Conservation (phyloP, 257 asterid species). For the Rauvolfia tetraphylla region DNA sequence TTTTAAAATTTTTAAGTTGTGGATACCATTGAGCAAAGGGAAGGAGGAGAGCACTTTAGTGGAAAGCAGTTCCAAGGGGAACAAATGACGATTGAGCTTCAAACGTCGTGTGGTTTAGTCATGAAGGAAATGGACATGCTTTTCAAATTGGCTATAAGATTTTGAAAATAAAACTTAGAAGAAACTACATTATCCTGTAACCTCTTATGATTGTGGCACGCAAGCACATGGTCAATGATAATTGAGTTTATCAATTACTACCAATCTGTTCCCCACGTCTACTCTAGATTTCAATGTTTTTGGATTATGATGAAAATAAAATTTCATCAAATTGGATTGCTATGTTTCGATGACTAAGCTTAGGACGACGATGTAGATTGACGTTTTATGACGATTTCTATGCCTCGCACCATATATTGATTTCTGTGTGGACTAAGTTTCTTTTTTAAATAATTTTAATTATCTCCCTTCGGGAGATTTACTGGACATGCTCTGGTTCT, state of each 20-base stretch:
- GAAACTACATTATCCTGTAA: too few species aligned
- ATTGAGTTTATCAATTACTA: not conserved
- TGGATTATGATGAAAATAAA: not conserved
- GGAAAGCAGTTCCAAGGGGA: too few species aligned
- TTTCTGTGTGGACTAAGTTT: not conserved
- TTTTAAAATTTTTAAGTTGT: not conserved
- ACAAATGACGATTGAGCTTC: too few species aligned
- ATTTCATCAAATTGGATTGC: not conserved
- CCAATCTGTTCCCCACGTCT: not conserved
- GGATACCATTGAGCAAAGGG: not conserved
- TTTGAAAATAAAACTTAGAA: too few species aligned
- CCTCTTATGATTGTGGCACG: too few species aligned
- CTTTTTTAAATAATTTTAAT: too few species aligned
- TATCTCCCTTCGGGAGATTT: too few species aligned
- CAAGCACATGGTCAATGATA: not conserved
- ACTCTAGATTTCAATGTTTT: not conserved
- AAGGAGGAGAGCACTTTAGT: not conserved
- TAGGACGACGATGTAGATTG: not conserved
- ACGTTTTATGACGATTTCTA: not conserved
- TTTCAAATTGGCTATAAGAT: not conserved
- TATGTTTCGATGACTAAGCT: not conserved
- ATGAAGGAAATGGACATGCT: not conserved
- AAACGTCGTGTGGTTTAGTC: not conserved
- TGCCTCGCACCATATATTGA: not conserved
- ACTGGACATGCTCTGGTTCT: not conserved